These are phyloP conservation scores for Rhynchosporium graminicola DNA, from an alignment of 2,329 filamentous ascomycete genomes.

Conservation along the genomic window DNA sequence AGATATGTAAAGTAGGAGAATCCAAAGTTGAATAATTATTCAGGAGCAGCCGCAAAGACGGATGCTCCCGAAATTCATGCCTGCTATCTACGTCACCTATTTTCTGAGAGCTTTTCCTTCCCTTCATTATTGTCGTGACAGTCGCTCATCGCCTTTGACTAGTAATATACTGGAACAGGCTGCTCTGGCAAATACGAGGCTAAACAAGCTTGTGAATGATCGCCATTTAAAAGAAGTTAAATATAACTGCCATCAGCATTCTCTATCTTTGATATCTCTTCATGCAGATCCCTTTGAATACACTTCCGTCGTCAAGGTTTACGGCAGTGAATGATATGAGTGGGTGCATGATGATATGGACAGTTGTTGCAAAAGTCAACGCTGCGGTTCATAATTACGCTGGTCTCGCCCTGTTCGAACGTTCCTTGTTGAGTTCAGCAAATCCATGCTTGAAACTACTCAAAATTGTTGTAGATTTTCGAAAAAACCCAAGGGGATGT, in stretches of 20 bases:
- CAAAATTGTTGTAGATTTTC: neutral
- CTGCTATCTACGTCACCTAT: slow-evolving; percentile 41
- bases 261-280: slow-evolving; percentile 51
- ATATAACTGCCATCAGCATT: slow-evolving; percentile 48
- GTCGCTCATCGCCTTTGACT: neutral
- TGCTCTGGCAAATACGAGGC: slow-evolving; percentile 57
- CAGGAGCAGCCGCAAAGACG: slow-evolving; percentile 41
- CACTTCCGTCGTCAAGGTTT: slow-evolving; percentile 46
- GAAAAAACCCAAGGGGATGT: neutral
- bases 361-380: slow-evolving; percentile 43
- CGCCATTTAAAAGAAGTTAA: slow-evolving; percentile 49
- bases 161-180: slow-evolving; percentile 45
- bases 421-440: slow-evolving; percentile 28
- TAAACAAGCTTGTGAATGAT: slow-evolving; percentile 55
- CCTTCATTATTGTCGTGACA: neutral
- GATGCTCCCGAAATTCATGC: slow-evolving; percentile 44
- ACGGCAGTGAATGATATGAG: slow-evolving; percentile 38
- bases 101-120: slow-evolving; percentile 28
- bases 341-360: slow-evolving; percentile 45
- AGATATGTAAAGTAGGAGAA: neutral
- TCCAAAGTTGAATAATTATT: slow-evolving; percentile 14
- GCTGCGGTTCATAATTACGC: slow-evolving; percentile 43
- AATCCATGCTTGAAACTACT: slow-evolving; percentile 39
- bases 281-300: slow-evolving; percentile 50
- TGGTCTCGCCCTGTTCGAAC: slow-evolving; percentile 44